Evolutionary conservation across 2,329 filamentous ascomycete species (phyloP), one percentile per base, ranked within the genome.

Genomic region (Rutstroemia sp.): DNA sequence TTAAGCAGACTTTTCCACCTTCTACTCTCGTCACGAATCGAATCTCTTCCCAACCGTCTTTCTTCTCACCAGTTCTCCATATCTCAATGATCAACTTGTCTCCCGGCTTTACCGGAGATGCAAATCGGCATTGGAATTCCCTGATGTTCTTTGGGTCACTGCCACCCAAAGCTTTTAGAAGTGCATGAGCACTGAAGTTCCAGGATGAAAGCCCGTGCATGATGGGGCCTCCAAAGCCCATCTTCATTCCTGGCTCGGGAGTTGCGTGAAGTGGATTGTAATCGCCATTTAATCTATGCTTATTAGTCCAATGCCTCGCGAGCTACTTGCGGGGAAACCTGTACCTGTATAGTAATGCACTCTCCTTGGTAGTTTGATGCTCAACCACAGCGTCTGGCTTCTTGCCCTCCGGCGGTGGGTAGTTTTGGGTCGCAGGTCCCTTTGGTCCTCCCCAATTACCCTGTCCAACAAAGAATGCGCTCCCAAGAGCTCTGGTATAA

Each of bases 201-300:
- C 88, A 96, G 65, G 84, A 89, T 75, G 86, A 95, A 47, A 96
- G 77, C 19, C 92, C 92, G 74, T 96, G 91, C 71, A 95, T 88
- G 71, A 96, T 96, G 64, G 83, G 78, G 37, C 91, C 91, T 27
- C 90, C 89, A 65, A 95, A 96, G 59, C 92, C 91, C 89, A 96
- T 95, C 75, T 90, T 87, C 72, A 82, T 74, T 59, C 90, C 90
- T 0, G 90, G 89, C 73, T 90, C 88, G 12, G 90, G 90, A 18
- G 88, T 88, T 6, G 90, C 90, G 70, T 96, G 91, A 38, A 96
- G 83, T 27, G 91, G 92, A 76, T 96, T 96, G 74, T 96, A 96
- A 75, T 96, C 92, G 63, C 91, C 91, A 66, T 95, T 96, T 51
- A 96, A 80, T 61, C 90, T 81, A 8, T 3, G 9, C 18, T 27